phyloP scores from a whole-genome alignment of 108 stramenopile species.

The Cyclotella distinguenda region DNA sequence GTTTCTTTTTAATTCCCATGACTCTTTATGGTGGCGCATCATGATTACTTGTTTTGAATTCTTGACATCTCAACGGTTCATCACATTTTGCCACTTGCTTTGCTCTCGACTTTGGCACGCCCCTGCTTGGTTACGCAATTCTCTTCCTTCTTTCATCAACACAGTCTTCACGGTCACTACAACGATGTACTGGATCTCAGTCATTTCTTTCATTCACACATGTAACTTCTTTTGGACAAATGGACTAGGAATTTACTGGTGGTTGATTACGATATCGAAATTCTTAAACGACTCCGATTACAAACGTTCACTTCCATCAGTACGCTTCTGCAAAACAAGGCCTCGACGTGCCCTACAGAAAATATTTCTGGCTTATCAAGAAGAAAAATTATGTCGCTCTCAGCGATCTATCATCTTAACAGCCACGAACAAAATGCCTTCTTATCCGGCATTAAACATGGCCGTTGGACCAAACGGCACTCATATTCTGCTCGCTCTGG shows the following conservation, averaged over 20 bases:
- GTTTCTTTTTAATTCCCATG: neutral
- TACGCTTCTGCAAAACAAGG: neutral
- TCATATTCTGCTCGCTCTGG: neutral
- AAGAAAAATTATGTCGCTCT: neutral
- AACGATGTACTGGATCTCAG: no score
- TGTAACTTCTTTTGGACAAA: no score
- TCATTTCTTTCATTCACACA: no score
- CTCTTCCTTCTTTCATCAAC: no score
- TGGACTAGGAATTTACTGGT: no score
- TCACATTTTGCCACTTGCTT: no score
- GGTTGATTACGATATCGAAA: neutral
- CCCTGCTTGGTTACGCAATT: no score
- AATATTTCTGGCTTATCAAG: neutral
- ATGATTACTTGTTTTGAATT: neutral
- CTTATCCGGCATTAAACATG: neutral
- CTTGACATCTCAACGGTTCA: neutral
- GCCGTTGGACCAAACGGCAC: neutral
- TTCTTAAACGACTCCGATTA: neutral
- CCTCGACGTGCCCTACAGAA: neutral
- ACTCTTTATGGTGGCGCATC: neutral
- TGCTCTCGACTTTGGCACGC: no score
- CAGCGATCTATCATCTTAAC: neutral
- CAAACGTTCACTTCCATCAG: neutral
- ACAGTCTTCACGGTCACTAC: no score
- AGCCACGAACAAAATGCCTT: neutral